Evolutionary conservation across 768 basidiomycete genomes (phyloP), one percentile per base, ranked within the genome.

Genomic region (Naganishia onofrii): DNA sequence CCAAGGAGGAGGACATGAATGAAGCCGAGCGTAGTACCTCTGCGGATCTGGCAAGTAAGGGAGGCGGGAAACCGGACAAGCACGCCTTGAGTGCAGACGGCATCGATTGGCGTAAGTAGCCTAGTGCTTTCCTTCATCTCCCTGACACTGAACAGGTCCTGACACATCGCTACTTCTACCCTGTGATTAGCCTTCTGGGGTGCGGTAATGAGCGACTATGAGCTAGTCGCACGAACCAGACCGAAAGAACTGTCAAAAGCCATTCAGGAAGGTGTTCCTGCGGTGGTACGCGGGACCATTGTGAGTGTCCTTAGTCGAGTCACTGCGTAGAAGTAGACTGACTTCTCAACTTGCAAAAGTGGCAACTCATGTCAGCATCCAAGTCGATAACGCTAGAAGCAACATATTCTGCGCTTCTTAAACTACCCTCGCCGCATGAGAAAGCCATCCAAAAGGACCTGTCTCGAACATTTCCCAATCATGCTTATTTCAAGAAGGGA

Each of bases 381-480:
- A 99, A 99, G 82, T 93, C 96, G 73, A 83, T 84, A 0, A 88
- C 89, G 72, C 84, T 98, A 17, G 96, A 98, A 81, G 84, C 83
- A 54, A 86, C 87, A 28, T 99, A 99, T 82, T 82, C 93, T 60
- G 84, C 84, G 34, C 83, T 96, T 8, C 79, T 98, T 57, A 95
- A 92, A 78, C 89, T 91, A 76, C 82, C 85, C 0, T 96, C 93
- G 76, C 80, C 87, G 21, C 93, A 97, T 74, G 96, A 98, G 79
- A 98, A 98, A 79, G 88, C 93, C 13, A 99, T 99, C 60, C 87
- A 86, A 48, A 87, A 95, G 70, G 96, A 99, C 82, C 85, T 99
- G 36, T 92, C 91, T 75, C 86, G 93, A 87, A 99, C 96, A 3
- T 97, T 99, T 82, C 96, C 96, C 29, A 91, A 93, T 78, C 94